A percentile compares a stretch with the other conserved stretches of the same genome.
Conservation (phyloP, 768 basidiomycete genomes). For the Xanthoconium stramineum region DNA sequence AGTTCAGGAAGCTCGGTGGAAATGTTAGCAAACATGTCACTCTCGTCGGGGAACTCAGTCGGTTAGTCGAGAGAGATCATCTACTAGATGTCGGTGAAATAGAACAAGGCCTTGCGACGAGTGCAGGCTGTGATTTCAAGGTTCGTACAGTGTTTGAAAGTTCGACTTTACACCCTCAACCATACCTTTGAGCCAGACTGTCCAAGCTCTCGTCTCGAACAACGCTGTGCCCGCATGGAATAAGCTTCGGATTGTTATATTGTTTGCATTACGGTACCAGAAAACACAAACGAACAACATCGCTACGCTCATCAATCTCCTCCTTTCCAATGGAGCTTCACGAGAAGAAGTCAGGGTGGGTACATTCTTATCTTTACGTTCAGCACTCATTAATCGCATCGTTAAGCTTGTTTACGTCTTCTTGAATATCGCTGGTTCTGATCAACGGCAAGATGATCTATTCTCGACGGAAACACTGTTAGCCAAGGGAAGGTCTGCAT, state of each 20-base stretch:
- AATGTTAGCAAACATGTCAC: slow-evolving; percentile 99
- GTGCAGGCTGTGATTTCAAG: slow-evolving; percentile 85
- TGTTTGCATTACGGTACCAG: slow-evolving; percentile 94
- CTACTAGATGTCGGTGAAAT: slow-evolving; percentile 90
- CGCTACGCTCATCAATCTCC: slow-evolving; percentile 67
- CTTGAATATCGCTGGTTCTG: slow-evolving; percentile 89
- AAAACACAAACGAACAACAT: slow-evolving; percentile 84
- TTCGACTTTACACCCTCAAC: not conserved
- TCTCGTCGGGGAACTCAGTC: slow-evolving; percentile 91
- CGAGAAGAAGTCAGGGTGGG: slow-evolving; percentile 71
- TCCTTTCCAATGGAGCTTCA: slow-evolving; percentile 72
- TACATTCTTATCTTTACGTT: slow-evolving; percentile 3
- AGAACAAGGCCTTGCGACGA: slow-evolving; percentile 93
- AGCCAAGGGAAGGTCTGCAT: slow-evolving; percentile 87
- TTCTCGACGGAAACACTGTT: slow-evolving; percentile 95
- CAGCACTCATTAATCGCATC: slow-evolving; percentile 7
- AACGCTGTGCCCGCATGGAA: slow-evolving; percentile 66
- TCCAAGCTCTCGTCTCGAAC: slow-evolving; percentile 75
- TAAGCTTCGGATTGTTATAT: slow-evolving; percentile 86
- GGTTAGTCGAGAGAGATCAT: slow-evolving; percentile 82
- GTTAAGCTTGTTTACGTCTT: slow-evolving; percentile 86
- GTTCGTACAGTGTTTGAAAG: slow-evolving; percentile 38
- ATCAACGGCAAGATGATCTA: slow-evolving; percentile 95
- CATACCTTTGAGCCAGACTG: slow-evolving; percentile 48
- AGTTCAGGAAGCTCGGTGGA: slow-evolving; percentile 92